phyloP scores from a whole-genome alignment of 75 land plant species.

The Isoetes taiwanensis region DNA sequence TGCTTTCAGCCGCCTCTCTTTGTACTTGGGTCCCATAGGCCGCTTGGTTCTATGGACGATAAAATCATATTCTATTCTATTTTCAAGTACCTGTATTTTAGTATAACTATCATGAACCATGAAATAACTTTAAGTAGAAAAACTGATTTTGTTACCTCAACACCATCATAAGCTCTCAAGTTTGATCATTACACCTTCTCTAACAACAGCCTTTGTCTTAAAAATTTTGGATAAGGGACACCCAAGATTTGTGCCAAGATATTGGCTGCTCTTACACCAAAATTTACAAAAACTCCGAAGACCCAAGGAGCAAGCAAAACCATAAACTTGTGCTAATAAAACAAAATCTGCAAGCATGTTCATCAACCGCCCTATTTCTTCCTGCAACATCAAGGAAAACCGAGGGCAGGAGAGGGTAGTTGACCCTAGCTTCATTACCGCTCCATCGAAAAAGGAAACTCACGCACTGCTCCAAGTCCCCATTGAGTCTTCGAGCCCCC shows the following conservation, averaged over 20 bases:
- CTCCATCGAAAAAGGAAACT: no score
- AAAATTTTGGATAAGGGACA: conserved; percentile 67
- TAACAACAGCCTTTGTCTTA: conserved; percentile 55
- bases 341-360: conserved; percentile 56
- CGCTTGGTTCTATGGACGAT: no score
- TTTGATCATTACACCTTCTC: conserved; percentile 81
- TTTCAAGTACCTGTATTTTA: no score
- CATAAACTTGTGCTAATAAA: conserved; percentile 53
- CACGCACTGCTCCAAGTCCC: no score
- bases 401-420: conserved; percentile 71
- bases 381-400: conserved; percentile 51
- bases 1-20: no score
- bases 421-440: conserved; percentile 76
- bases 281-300: conserved; percentile 59
- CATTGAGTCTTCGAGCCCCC: no score
- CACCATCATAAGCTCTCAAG: conserved; percentile 69
- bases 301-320: conserved; percentile 53
- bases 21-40: no score
- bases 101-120: no score
- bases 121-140: no score
- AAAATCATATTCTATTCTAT: no score
- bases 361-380: conserved; percentile 69
- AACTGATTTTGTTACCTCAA: no score
- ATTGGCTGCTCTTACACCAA: conserved; percentile 67
- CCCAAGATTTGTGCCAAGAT: conserved; percentile 50